Percentiles rank a stretch among this genome's conserved stretches.
These are phyloP conservation scores for Camelina laxa DNA, from an alignment of 345 rosid genomes.

Conservation along the genomic window DNA sequence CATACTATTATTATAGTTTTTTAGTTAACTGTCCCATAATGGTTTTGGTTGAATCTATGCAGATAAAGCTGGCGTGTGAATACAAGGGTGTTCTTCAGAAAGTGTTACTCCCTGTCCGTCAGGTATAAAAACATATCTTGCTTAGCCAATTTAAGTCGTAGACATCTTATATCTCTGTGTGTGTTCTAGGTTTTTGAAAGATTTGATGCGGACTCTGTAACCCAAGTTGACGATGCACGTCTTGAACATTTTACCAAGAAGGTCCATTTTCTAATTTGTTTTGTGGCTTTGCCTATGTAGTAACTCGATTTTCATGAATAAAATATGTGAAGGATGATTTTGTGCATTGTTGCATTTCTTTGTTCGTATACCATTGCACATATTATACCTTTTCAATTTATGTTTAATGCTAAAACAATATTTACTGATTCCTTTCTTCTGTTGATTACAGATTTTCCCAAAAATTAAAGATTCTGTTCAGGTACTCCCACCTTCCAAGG, in stretches of 20 bases:
- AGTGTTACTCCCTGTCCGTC: constrained; percentile 78
- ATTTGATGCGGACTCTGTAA: constrained; percentile 62
- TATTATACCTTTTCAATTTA: not conserved
- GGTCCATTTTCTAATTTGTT: constrained; percentile 50
- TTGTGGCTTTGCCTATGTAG: not conserved
- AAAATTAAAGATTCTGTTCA: constrained; percentile 85
- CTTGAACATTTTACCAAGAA: constrained; percentile 78
- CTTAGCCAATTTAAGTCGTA: not conserved
- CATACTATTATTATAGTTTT: constrained; percentile 2
- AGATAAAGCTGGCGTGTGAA: constrained; percentile 70
- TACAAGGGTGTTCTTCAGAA: constrained; percentile 86
- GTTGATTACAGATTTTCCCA: constrained; percentile 80
- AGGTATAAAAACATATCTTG: constrained; percentile 53
- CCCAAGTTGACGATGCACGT: constrained; percentile 74
- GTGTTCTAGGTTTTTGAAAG: constrained; percentile 80
- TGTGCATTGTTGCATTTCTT: not conserved
- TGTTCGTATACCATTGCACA: constrained; percentile 17
- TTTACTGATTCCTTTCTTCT: constrained; percentile 42
- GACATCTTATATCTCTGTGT: constrained; percentile 31
- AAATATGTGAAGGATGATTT: constrained; percentile 4
- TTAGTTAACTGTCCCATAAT: not conserved
- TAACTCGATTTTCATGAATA: constrained; percentile 16
- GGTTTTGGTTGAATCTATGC: constrained; percentile 23
- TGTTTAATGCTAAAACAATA: constrained; percentile 10
- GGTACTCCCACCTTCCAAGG: constrained; percentile 51